Conservation (phyloP, 1,284 basidiomycete genomes). For the Ganoderma lingzhi region DNA sequence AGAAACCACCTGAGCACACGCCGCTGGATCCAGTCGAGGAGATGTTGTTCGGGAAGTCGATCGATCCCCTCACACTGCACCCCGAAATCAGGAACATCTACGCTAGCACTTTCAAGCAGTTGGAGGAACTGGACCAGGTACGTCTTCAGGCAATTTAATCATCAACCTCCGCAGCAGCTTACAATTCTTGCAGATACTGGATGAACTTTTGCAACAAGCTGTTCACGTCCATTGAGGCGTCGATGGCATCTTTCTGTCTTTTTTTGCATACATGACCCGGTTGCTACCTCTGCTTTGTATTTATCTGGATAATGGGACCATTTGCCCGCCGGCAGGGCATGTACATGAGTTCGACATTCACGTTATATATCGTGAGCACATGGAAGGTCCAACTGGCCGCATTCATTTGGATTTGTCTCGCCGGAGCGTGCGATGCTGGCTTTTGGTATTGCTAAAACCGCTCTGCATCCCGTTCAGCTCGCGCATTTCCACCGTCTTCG, state of each 20-base stretch:
- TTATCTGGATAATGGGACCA: slow-evolving; percentile 19
- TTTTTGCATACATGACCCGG: slow-evolving; percentile 22
- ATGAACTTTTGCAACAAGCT: slow-evolving; percentile 31
- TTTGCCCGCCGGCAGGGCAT: not conserved
- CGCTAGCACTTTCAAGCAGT: slow-evolving; percentile 71
- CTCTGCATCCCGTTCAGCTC: not conserved
- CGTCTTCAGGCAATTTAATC: slow-evolving; percentile 31
- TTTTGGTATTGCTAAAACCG: too few species aligned
- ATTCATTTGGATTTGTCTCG: too few species aligned
- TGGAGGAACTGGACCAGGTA: slow-evolving; percentile 85
- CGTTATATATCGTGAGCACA: not conserved
- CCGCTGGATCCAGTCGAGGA: slow-evolving; percentile 71
- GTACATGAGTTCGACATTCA: not conserved
- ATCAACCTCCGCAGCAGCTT: not conserved
- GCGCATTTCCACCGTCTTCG: not conserved
- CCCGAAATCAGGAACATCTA: slow-evolving; percentile 79
- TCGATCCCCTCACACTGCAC: slow-evolving; percentile 72
- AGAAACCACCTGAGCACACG: slow-evolving; percentile 46
- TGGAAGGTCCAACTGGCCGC: not conserved
- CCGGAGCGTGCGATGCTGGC: too few species aligned
- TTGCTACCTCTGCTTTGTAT: slow-evolving; percentile 23
- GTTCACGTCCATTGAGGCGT: slow-evolving; percentile 27
- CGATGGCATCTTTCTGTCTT: slow-evolving; percentile 21
- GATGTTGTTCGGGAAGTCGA: slow-evolving; percentile 72
- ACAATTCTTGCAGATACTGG: slow-evolving; percentile 21